These are phyloP conservation scores for Babesia divergens DNA, from an alignment of 169 alveolate genomes.

Conservation along the genomic window DNA sequence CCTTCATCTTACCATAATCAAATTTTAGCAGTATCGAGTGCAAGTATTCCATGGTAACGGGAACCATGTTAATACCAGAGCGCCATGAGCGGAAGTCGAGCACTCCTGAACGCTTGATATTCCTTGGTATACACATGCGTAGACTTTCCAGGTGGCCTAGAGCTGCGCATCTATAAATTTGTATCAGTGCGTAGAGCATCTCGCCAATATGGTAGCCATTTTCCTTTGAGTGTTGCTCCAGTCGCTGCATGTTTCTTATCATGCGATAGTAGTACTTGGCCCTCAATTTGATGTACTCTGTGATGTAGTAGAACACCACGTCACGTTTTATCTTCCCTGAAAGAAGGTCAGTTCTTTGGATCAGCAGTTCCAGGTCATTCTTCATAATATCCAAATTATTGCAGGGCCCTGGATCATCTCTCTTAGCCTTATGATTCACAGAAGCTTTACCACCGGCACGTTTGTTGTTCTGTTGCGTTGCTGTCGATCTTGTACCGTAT, in stretches of 20 bases:
- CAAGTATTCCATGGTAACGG: not conserved
- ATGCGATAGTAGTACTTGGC: constrained; percentile 35
- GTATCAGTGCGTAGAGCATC: constrained; percentile 1
- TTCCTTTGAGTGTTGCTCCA: not conserved
- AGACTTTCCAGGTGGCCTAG: constrained; percentile 33
- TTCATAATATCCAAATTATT: constrained; percentile 1
- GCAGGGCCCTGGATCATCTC: constrained; percentile 1
- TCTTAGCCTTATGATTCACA: too few relatives aligned
- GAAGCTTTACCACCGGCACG: not conserved
- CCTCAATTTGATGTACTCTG: constrained; percentile 7
- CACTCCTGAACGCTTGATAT: constrained; percentile 5
- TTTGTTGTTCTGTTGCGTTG: not conserved
- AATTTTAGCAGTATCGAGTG: not conserved
- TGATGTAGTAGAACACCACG: not conserved
- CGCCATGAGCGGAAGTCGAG: constrained; percentile 28
- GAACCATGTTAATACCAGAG: not conserved
- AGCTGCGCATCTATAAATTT: constrained; percentile 14
- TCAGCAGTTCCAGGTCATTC: constrained; percentile 7
- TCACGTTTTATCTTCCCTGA: not conserved
- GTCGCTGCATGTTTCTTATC: constrained; percentile 9
- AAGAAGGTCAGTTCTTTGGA: not conserved
- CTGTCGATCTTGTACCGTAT: not conserved
- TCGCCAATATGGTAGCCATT: not conserved
- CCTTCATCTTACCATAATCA: not conserved
- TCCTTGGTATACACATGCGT: constrained; percentile 6